Evolutionary conservation across 148 eudicot genomes (phyloP).

Genomic region (Nepenthes mirabilis): DNA sequence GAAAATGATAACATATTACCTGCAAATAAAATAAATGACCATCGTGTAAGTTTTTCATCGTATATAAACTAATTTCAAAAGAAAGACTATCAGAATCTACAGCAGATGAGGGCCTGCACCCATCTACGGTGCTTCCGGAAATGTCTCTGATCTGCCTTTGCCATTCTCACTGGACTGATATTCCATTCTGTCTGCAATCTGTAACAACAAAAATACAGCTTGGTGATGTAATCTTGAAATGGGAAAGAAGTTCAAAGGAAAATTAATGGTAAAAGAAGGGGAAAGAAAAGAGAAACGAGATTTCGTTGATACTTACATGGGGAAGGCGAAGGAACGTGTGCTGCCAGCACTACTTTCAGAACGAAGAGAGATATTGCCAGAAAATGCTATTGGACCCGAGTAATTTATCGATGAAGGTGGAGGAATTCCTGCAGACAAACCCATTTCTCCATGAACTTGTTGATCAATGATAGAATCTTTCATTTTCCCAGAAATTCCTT

Average conservation of each 20-base stretch:
- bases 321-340: conserved; percentile 92
- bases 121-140: conserved; percentile 52
- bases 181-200: conserved; percentile 88
- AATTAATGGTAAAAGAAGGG: neutral
- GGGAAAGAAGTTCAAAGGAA: neutral
- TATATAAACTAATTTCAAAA: neutral
- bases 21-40: neutral
- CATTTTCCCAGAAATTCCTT: conserved; percentile 7
- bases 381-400: conserved; percentile 37
- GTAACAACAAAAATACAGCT: conserved; percentile 8
- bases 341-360: conserved; percentile 92
- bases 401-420: conserved; percentile 36
- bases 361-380: conserved; percentile 68
- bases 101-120: conserved; percentile 63
- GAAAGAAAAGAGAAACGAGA: neutral
- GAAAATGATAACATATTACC: neutral
- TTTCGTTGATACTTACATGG: conserved; percentile 38
- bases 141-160: conserved; percentile 58
- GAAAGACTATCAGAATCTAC: conserved; percentile 47
- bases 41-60: neutral
- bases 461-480: conserved; percentile 11
- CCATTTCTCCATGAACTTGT: conserved; percentile 50
- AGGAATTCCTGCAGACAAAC: conserved; percentile 48
- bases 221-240: neutral
- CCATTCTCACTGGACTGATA: conserved; percentile 93